Conservation (phyloP, 164 flowering plant genomes). For the Vitis amurensis region DNA sequence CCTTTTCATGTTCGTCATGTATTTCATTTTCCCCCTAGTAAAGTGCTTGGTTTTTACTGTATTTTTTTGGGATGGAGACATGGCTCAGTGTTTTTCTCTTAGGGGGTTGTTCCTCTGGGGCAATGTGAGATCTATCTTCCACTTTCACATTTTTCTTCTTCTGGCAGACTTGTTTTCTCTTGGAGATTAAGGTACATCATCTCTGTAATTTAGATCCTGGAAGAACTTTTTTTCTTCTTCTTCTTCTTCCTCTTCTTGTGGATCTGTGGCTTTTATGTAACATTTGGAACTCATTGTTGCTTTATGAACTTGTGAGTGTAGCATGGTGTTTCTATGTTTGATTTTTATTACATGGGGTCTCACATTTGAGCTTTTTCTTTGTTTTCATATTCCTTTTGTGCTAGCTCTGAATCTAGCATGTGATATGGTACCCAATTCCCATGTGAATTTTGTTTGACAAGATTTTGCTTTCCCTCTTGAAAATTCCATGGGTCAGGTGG, state of each 20-base stretch:
- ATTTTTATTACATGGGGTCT: not conserved
- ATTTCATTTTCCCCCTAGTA: not conserved
- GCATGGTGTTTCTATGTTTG: not conserved
- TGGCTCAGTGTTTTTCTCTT: constrained; percentile 4
- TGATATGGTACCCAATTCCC: not conserved
- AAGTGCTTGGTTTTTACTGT: constrained; percentile 6
- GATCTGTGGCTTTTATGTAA: no score
- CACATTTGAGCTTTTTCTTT: not conserved
- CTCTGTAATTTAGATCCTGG: not conserved
- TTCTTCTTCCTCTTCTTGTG: not conserved
- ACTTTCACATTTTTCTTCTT: not conserved
- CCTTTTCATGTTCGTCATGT: constrained; percentile 7
- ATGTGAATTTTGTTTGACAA: not conserved
- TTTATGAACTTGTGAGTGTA: not conserved
- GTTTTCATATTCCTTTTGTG: not conserved
- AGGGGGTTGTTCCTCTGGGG: constrained; percentile 16
- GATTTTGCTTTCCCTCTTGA: not conserved
- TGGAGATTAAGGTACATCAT: no score
- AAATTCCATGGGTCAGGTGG: no score
- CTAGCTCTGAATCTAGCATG: not conserved
- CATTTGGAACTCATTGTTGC: no score
- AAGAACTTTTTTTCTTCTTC: not conserved
- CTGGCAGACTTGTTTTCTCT: no score
- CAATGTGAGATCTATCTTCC: not conserved
- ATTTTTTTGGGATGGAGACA: constrained; percentile 6